Conservation (phyloP, 805 yeast genomes). For the Candida taoyuanica region DNA sequence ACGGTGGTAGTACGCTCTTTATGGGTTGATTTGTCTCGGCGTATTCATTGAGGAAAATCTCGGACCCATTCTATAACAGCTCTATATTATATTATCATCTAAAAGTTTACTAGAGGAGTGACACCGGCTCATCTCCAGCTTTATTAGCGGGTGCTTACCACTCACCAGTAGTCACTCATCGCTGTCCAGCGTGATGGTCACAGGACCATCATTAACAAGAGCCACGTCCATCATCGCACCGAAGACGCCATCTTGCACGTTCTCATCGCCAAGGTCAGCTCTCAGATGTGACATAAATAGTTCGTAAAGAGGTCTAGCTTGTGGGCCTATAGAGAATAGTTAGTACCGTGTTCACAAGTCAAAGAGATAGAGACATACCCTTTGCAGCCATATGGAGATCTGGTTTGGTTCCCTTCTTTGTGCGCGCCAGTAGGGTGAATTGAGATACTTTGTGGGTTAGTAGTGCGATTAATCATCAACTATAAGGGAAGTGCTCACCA, state of each 20-base stretch:
- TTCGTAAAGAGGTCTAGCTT: conserved; percentile 41
- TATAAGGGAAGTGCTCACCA: conserved; percentile 21
- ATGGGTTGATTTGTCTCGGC: no score
- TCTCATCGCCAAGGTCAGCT: conserved; percentile 51
- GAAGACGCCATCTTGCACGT: conserved; percentile 82
- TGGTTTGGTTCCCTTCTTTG: conserved; percentile 91
- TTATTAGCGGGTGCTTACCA: no score
- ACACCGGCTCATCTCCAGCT: no score
- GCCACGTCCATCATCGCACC: conserved; percentile 98
- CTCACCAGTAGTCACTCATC: no score
- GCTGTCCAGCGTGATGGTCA: conserved; percentile 80
- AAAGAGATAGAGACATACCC: conserved; percentile 39
- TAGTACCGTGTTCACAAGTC: background rate
- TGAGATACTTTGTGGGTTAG: conserved; percentile 57
- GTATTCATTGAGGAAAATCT: no score
- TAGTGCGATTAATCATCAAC: background rate
- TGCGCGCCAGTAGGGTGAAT: conserved; percentile 81
- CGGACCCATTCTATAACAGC: no score
- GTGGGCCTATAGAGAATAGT: conserved; percentile 66
- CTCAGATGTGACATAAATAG: conserved; percentile 45
- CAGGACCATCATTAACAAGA: conserved; percentile 89
- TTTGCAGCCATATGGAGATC: conserved; percentile 91
- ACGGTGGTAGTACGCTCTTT: background rate
- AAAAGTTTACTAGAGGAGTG: no score
- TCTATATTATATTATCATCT: no score